These are phyloP conservation scores for Tetradesmus lagerheimii DNA, from an alignment of 139 green algal genomes.

Conservation along the genomic window DNA sequence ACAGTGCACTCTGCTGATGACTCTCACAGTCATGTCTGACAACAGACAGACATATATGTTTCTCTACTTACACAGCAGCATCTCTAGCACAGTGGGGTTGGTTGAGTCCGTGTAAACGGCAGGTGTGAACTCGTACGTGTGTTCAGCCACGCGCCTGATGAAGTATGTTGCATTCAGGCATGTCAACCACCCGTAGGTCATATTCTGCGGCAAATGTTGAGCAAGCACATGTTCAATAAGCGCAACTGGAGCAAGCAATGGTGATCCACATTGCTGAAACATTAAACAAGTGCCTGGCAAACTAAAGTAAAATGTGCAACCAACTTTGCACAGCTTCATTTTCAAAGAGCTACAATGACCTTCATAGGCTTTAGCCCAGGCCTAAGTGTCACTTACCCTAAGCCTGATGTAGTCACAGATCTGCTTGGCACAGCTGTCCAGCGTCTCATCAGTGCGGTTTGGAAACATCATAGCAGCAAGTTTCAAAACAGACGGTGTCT, in stretches of 20 bases:
- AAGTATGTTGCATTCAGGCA: constrained; percentile 8
- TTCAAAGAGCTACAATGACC: no score
- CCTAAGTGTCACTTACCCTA: no score
- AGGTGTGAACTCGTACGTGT: not conserved
- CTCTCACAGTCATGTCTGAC: not conserved
- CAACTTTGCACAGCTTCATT: no score
- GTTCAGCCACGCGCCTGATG: not conserved
- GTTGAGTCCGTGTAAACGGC: not conserved
- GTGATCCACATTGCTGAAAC: no score
- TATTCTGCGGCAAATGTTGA: not conserved
- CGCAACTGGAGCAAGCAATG: not conserved
- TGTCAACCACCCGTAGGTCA: not conserved
- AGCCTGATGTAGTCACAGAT: no score
- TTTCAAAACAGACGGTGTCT: no score
- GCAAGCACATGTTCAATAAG: not conserved
- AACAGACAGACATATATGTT: not conserved
- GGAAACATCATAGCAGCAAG: no score
- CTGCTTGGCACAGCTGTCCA: no score
- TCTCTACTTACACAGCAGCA: constrained; percentile 25
- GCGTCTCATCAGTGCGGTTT: no score
- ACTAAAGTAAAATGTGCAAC: no score
- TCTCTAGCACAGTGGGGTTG: constrained; percentile 20
- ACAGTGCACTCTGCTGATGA: not conserved
- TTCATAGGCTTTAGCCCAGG: no score
- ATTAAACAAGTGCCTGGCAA: no score